Conservation (phyloP, 768 basidiomycete genomes). For the Tulasnella sp. region DNA sequence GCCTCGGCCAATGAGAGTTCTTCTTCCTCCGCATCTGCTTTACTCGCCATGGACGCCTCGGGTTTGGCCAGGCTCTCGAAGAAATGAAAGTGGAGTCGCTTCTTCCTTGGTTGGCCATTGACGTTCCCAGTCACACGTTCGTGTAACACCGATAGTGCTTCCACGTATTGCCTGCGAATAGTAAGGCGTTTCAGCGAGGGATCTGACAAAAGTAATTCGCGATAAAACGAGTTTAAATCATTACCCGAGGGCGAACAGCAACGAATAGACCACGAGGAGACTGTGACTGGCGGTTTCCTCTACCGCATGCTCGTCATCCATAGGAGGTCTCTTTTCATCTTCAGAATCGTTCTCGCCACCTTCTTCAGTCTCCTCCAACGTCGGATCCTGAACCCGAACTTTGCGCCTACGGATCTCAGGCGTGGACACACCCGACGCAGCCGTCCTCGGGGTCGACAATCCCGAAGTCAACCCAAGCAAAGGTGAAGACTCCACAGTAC, state of each 20-base stretch:
- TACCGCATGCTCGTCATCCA: constrained; percentile 4
- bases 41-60: not conserved
- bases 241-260: constrained; percentile 23
- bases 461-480: not conserved
- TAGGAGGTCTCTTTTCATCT: not conserved
- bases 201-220: not conserved
- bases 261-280: constrained; percentile 21
- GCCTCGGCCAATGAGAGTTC: constrained; percentile 23
- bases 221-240: not conserved
- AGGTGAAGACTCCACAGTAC: not conserved
- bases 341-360: constrained; percentile 14
- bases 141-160: constrained; percentile 22
- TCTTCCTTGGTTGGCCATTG: constrained; percentile 4
- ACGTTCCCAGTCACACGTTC: constrained; percentile 17
- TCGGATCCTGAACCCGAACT: constrained; percentile 3
- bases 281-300: constrained; percentile 17
- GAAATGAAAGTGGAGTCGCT: constrained; percentile 23
- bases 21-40: constrained; percentile 1
- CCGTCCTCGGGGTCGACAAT: not conserved
- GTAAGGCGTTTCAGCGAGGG: constrained; percentile 10
- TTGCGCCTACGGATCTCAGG: constrained; percentile 1
- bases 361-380: constrained; percentile 12
- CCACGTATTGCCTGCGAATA: constrained; percentile 20
- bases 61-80: constrained; percentile 20
- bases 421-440: not conserved